These are phyloP conservation scores for Quercus parvula DNA, from an alignment of 306 rosid genomes.

Conservation along the genomic window DNA sequence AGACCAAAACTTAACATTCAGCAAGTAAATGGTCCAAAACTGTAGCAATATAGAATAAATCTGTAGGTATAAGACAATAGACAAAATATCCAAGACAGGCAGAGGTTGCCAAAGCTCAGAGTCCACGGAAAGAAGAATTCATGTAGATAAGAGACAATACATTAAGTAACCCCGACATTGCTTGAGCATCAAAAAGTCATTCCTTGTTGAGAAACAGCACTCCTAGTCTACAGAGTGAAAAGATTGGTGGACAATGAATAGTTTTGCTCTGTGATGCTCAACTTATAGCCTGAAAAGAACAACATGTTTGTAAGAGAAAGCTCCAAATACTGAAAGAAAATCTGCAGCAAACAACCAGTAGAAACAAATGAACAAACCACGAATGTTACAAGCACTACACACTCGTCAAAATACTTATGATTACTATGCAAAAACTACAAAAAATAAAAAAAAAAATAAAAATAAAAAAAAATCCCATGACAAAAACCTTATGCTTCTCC, in stretches of 20 bases:
- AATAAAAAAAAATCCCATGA: background rate
- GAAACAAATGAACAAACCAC: background rate
- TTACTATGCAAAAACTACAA: background rate
- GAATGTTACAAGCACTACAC: background rate
- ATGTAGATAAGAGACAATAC: slow-evolving; percentile 34
- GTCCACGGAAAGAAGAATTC: background rate
- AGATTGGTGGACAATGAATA: slow-evolving; percentile 26
- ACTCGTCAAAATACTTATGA: background rate
- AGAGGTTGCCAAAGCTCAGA: background rate
- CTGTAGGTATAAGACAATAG: background rate
- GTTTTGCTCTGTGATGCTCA: slow-evolving; percentile 28
- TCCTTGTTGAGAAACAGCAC: slow-evolving; percentile 27
- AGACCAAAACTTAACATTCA: background rate
- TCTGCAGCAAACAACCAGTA: slow-evolving; percentile 11
- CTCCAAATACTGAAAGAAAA: slow-evolving; percentile 9
- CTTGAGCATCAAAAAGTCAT: slow-evolving; percentile 38
- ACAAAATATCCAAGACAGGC: background rate
- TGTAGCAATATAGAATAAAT: background rate
- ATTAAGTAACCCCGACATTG: slow-evolving; percentile 63
- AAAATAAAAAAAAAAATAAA: background rate
- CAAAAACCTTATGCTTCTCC: background rate
- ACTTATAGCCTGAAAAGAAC: slow-evolving; percentile 44
- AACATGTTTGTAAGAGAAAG: slow-evolving; percentile 27
- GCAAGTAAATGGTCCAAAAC: slow-evolving; percentile 19
- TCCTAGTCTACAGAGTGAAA: slow-evolving; percentile 24